Percentiles rank a stretch among this genome's conserved stretches.
Evolutionary conservation across 1,284 basidiomycete species (phyloP).

Genomic region (Trametes hirsuta): DNA sequence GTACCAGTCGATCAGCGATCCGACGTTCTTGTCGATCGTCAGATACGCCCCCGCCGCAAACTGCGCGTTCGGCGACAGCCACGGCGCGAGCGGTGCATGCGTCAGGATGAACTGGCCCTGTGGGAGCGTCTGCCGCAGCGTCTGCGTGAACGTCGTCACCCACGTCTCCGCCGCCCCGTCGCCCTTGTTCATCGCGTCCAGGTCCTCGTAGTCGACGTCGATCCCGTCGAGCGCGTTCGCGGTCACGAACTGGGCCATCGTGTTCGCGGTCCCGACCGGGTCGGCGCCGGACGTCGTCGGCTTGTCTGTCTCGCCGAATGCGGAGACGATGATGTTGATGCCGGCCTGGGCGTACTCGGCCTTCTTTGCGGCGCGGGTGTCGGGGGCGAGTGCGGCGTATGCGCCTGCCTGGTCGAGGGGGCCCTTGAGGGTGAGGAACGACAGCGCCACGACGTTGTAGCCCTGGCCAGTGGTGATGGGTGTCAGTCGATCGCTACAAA

Average conservation of each 20-base stretch:
- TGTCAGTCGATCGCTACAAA: too few relatives aligned
- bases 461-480: constrained; percentile 5
- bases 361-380: constrained; percentile 40
- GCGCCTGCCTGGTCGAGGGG: constrained; percentile 13
- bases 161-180: constrained; percentile 42
- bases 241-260: constrained; percentile 45
- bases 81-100: constrained; percentile 53
- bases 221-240: constrained; percentile 49
- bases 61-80: constrained; percentile 51
- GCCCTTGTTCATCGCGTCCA: constrained; percentile 44
- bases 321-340: constrained; percentile 50
- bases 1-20: constrained; percentile 49
- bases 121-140: constrained; percentile 38
- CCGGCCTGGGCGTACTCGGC: constrained; percentile 47
- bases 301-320: constrained; percentile 52
- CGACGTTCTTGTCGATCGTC: constrained; percentile 55
- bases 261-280: constrained; percentile 44
- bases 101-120: constrained; percentile 39
- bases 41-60: constrained; percentile 65
- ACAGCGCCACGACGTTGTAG: constrained; percentile 17
- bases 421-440: constrained; percentile 16
- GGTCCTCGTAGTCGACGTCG: constrained; percentile 62
- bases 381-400: constrained; percentile 8
- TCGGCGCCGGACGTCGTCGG: constrained; percentile 51
- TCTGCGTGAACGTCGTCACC: constrained; percentile 46